A percentile compares a stretch with the other conserved stretches of the same genome.
These are phyloP conservation scores for Macrolepiota albuminosa DNA, from an alignment of 768 basidiomycete species.

Conservation along the genomic window DNA sequence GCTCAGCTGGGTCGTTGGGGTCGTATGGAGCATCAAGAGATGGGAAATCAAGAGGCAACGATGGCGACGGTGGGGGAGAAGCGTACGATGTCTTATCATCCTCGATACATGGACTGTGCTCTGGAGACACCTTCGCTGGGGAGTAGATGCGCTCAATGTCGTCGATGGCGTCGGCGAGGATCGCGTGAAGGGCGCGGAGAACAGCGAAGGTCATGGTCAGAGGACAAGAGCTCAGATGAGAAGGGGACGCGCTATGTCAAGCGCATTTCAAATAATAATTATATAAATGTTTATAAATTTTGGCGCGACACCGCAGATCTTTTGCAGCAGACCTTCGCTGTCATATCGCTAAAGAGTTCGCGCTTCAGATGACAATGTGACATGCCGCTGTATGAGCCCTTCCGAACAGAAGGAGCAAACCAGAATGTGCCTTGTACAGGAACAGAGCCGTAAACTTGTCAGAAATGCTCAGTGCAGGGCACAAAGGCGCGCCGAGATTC, in stretches of 20 bases:
- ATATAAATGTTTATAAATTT: slow-evolving; percentile 4
- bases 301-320: slow-evolving; percentile 15
- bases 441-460: slow-evolving; percentile 13
- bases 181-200: slow-evolving; percentile 57
- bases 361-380: slow-evolving; percentile 3
- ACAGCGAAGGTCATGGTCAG: slow-evolving; percentile 53
- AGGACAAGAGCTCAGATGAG: slow-evolving; percentile 4
- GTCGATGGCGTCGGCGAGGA: slow-evolving; percentile 64
- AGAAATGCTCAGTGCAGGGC: slow-evolving; percentile 5
- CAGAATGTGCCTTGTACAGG: background rate
- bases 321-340: slow-evolving; percentile 13
- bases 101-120: background rate
- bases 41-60: slow-evolving; percentile 46
- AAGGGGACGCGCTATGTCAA: background rate
- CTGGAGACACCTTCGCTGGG: slow-evolving; percentile 15
- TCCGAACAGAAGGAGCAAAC: background rate
- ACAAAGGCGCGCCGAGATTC: background rate
- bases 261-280: slow-evolving; percentile 13
- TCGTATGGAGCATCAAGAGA: slow-evolving; percentile 46
- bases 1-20: slow-evolving; percentile 43
- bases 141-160: slow-evolving; percentile 62
- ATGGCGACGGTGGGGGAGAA: slow-evolving; percentile 30
- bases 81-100: slow-evolving; percentile 17
- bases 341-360: slow-evolving; percentile 13
- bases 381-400: background rate